A percentile compares a stretch with the other conserved stretches of the same genome.
These are phyloP conservation scores for Aspergillus vadensis DNA, from an alignment of 2,329 filamentous ascomycete genomes.

Conservation along the genomic window DNA sequence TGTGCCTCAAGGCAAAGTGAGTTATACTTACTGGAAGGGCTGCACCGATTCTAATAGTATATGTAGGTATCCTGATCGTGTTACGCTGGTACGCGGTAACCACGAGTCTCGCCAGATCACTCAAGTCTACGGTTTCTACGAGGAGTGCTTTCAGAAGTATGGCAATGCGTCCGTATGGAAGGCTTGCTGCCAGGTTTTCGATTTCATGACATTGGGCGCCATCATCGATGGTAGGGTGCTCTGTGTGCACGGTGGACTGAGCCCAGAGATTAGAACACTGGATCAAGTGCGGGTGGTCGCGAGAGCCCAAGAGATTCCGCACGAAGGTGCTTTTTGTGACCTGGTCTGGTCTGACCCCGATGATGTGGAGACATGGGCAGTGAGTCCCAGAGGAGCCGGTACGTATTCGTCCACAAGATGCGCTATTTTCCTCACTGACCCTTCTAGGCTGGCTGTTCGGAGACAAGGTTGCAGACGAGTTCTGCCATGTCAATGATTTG, in stretches of 20 bases:
- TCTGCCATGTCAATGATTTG: slow-evolving; percentile 74
- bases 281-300: slow-evolving; percentile 76
- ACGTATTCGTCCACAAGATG: slow-evolving; percentile 28
- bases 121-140: slow-evolving; percentile 77
- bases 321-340: slow-evolving; percentile 76
- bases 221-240: slow-evolving; percentile 74
- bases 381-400: slow-evolving; percentile 68
- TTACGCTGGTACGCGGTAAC: slow-evolving; percentile 73
- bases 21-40: background rate
- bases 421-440: slow-evolving; percentile 13
- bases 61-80: slow-evolving; percentile 66
- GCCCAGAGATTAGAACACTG: slow-evolving; percentile 71
- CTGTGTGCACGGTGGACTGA: slow-evolving; percentile 71
- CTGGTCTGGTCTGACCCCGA: slow-evolving; percentile 77
- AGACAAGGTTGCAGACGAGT: slow-evolving; percentile 73
- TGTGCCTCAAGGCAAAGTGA: slow-evolving; percentile 70
- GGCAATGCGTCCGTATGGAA: slow-evolving; percentile 79
- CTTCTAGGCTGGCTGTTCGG: slow-evolving; percentile 61
- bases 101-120: slow-evolving; percentile 78
- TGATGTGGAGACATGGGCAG: slow-evolving; percentile 69
- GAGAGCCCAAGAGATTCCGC: slow-evolving; percentile 73
- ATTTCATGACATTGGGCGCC: slow-evolving; percentile 73
- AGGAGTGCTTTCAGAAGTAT: slow-evolving; percentile 76
- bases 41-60: background rate
- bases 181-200: slow-evolving; percentile 76